Percentiles rank a stretch among this genome's conserved stretches.
These are phyloP conservation scores for Malassezia slooffiae DNA, from an alignment of 1,284 basidiomycete genomes.

Conservation along the genomic window DNA sequence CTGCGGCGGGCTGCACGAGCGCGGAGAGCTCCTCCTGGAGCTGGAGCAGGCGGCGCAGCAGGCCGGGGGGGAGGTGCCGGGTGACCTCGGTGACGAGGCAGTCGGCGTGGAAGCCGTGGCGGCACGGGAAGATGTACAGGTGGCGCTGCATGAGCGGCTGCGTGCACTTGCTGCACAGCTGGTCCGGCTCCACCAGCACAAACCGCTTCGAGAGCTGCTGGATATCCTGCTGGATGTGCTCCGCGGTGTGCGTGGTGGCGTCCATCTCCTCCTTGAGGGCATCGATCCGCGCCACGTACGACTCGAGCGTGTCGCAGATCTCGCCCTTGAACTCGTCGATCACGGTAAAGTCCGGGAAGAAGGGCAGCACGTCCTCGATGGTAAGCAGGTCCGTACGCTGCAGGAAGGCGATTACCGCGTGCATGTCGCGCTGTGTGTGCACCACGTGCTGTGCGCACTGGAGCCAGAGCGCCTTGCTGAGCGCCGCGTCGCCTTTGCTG, in stretches of 20 bases:
- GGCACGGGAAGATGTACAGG: slow-evolving; percentile 97
- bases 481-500: slow-evolving; percentile 20
- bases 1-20: neutral
- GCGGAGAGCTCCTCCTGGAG: slow-evolving; percentile 24
- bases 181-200: slow-evolving; percentile 76
- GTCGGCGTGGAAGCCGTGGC: slow-evolving; percentile 59
- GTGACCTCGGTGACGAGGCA: slow-evolving; percentile 44
- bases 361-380: slow-evolving; percentile 95
- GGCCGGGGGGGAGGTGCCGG: slow-evolving; percentile 30
- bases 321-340: slow-evolving; percentile 99
- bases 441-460: slow-evolving; percentile 96
- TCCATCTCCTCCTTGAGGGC: slow-evolving; percentile 88
- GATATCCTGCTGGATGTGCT: slow-evolving; percentile 87
- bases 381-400: slow-evolving; percentile 87
- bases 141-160: slow-evolving; percentile 68
- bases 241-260: slow-evolving; percentile 79
- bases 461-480: slow-evolving; percentile 91
- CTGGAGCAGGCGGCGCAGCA: slow-evolving; percentile 34
- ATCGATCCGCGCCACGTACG: slow-evolving; percentile 84
- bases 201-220: slow-evolving; percentile 75
- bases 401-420: slow-evolving; percentile 90
- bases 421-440: slow-evolving; percentile 92
- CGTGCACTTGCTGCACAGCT: slow-evolving; percentile 72
- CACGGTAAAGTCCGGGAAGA: slow-evolving; percentile 98
- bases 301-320: slow-evolving; percentile 88